Evolutionary conservation across 2,329 filamentous ascomycete species (phyloP), one percentile per base, ranked within the genome.

Genomic region (Penicillium palitans): DNA sequence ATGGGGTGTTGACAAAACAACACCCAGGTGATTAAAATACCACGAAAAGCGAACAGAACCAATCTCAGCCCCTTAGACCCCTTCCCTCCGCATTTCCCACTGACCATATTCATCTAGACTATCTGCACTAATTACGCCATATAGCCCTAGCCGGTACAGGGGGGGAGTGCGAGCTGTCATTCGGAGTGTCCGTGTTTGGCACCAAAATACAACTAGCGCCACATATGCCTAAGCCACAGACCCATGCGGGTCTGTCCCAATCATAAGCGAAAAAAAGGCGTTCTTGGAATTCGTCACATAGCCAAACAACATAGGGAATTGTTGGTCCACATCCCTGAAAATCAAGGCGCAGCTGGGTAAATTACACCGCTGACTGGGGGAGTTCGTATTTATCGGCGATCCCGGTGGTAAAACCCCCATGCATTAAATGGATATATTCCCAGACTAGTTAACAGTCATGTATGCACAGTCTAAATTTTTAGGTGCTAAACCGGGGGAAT

Each of bases 321-420:
- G 19, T 24, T n/a, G 29, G 2, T 48, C 42, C 50, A 19, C 35
- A 33, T 31, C 21, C 29, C 37, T 55, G 19, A 24, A 47, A 47
- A 51, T 44, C 51, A 48, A 57, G 61, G 61, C 61, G 61, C 59
- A 61, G 61, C 46, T 50, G 41, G 24, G 25, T 45, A 40, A 31
- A 55, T 58, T 62, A 63, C 63, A 66, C 63, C 63, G 61, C 64
- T 65, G 46, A 46, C 25, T 27, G 45, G 52, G 29, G 8, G 17
- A 33, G 50, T 48, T 57, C 55, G 55, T 57, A 60, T 57, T 52
- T 58, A 57, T 66, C 63, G 63, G 63, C 57, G 62, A 63, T 63
- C 58, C 63, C 62, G 63, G 62, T 59, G 49, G 50, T 56, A 59
- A 46, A 48, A 24, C 31, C 47, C 27, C 27, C 53, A 7, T 47